These are phyloP conservation scores for Salicornia ramosissima DNA, from an alignment of 148 eudicot genomes.

Conservation along the genomic window DNA sequence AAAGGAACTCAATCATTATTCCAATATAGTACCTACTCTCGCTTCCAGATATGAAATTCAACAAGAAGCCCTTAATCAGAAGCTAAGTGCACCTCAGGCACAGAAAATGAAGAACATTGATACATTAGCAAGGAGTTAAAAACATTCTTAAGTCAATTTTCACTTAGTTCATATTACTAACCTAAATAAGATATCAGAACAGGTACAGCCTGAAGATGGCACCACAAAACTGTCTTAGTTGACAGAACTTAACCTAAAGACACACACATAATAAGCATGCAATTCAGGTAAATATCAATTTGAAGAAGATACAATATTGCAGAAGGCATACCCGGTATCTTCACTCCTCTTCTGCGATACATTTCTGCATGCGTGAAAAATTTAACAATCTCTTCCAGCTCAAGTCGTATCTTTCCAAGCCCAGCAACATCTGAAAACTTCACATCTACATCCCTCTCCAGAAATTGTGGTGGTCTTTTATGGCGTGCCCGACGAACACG, in stretches of 20 bases:
- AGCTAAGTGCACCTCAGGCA: not conserved
- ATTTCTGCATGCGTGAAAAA: constrained; percentile 91
- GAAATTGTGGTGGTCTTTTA: constrained; percentile 61
- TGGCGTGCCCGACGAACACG: constrained; percentile 64
- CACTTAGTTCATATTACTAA: not conserved
- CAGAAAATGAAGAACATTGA: no score
- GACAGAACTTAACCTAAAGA: not conserved
- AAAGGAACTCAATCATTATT: no score
- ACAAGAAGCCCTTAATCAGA: not conserved
- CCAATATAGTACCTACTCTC: not conserved
- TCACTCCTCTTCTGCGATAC: constrained; percentile 89
- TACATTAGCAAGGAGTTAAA: not conserved
- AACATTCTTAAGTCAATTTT: not conserved
- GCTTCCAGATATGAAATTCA: not conserved
- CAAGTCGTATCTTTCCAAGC: constrained; percentile 86
- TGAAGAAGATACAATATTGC: not conserved
- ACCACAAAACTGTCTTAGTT: not conserved
- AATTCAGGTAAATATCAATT: constrained; percentile 9
- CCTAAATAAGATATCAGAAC: not conserved
- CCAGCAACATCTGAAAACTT: constrained; percentile 97
- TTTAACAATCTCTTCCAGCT: constrained; percentile 95
- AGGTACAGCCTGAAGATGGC: not conserved
- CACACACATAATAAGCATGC: not conserved
- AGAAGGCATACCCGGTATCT: constrained; percentile 67
- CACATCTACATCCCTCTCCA: constrained; percentile 81